These are phyloP conservation scores for Casuarina cunninghamiana DNA, from an alignment of 306 rosid genomes.

Conservation along the genomic window DNA sequence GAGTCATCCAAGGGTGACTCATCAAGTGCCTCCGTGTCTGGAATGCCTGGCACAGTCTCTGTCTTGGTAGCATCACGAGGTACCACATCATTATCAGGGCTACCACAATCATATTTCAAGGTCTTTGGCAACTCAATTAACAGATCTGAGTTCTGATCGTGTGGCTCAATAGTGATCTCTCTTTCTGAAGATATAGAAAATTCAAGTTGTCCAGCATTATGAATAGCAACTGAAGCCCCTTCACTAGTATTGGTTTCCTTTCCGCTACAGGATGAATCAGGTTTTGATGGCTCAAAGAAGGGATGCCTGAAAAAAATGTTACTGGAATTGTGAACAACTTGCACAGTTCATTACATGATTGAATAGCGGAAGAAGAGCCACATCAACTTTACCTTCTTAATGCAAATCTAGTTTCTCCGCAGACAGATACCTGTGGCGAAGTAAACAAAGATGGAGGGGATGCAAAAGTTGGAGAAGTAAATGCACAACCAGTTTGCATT, in stretches of 20 bases:
- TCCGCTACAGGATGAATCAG: conserved; percentile 5
- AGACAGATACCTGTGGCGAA: conserved; percentile 31
- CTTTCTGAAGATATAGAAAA: conserved; percentile 1
- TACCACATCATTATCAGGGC: conserved; percentile 17
- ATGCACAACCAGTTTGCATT: conserved; percentile 18
- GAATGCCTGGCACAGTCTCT: neutral
- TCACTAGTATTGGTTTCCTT: neutral
- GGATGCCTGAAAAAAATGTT: conserved; percentile 22
- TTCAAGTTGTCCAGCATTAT: conserved; percentile 8
- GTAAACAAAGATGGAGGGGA: conserved; percentile 34
- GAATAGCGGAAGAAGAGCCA: neutral
- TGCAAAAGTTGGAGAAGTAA: conserved; percentile 19
- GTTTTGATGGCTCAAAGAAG: conserved; percentile 14
- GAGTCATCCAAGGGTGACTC: conserved; percentile 9
- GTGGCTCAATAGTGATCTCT: conserved; percentile 6
- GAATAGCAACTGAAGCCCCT: conserved; percentile 13
- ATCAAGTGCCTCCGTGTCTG: neutral
- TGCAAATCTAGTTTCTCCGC: conserved; percentile 20
- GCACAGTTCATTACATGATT: neutral
- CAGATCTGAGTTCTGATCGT: conserved; percentile 8
- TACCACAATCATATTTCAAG: conserved; percentile 31
- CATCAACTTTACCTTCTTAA: conserved; percentile 21
- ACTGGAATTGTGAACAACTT: neutral
- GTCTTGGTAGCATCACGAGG: conserved; percentile 8
- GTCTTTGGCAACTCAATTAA: conserved; percentile 24